Evolutionary conservation across 2,329 filamentous ascomycete species (phyloP), one percentile per base, ranked within the genome.

Genomic region (Monilinia vaccinii-corymbosi): DNA sequence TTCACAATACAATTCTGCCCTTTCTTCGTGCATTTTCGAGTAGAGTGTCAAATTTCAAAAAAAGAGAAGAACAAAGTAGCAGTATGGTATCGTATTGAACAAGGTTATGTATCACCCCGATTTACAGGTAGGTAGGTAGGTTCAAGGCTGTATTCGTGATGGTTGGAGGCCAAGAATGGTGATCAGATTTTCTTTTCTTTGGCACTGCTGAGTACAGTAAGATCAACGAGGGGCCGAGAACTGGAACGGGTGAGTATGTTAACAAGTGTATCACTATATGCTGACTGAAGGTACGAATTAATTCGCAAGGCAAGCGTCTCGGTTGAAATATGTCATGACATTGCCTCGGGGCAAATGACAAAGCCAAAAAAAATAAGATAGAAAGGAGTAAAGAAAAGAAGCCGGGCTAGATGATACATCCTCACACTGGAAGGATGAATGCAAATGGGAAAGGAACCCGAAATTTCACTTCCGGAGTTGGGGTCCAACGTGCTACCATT

Each of bases 401-500:
- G 25, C 8, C 23, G 31, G 32, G 31, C 40, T 55, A 32, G 4
- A 40, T 46, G 23, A 18, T 46, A 46, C 31, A 47, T 46, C 23
- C 40, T 59, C 11, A 28, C 32, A 44, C 21, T 18, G 51, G 49
- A 31, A 55, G 57, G 31, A 59, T 55, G n/a, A 8, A 28, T 45
- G 25, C 46, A 38, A 31, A 47, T 59, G 46, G 42, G 16, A 11
- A 45, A 53, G 11, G 49, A 31, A 53, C 46, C 18, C 38, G 21
- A 9, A 32, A 23, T 25, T 31, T 23, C 23, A 36, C 36, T 34
- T 49, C 38, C n/a, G 42, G 38, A 45, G 10, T 59, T 59, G 57
- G 57, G 57, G 57, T 55, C 57, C 48, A 45, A 46, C 46, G 25
- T 45, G 28, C n/a, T 25, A 55, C 18, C n/a, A n/a, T 53, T 53